Percentiles rank a stretch among this genome's conserved stretches.
These are phyloP conservation scores for Dendrocalamus latiflorus DNA, from an alignment of 202 grass and related monocot species.

Conservation along the genomic window DNA sequence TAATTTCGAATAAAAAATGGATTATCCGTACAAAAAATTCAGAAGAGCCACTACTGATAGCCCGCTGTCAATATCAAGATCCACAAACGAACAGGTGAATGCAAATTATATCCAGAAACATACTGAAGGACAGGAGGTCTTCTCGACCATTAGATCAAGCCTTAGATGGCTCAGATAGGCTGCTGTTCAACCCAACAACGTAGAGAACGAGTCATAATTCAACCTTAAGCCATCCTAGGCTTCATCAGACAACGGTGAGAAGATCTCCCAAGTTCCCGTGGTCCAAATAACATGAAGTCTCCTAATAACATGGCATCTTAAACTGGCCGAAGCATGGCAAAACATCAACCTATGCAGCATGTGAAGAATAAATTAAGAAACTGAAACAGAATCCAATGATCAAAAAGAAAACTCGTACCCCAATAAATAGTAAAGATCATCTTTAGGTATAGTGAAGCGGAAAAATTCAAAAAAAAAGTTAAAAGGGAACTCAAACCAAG, in stretches of 20 bases:
- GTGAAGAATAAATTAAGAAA: background rate
- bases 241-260: background rate
- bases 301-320: background rate
- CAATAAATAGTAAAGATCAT: background rate
- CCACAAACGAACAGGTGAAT: background rate
- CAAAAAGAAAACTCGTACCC: background rate
- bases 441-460: background rate
- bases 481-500: background rate
- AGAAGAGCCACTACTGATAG: background rate
- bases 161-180: background rate
- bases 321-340: background rate
- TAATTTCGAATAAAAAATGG: no score
- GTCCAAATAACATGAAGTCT: background rate
- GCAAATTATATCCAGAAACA: background rate
- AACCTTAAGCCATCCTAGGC: background rate
- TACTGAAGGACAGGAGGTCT: background rate
- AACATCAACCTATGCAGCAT: background rate
- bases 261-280: background rate
- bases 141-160: background rate
- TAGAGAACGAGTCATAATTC: background rate
- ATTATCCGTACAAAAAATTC: no score
- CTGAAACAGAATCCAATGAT: background rate
- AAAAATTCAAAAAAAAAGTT: background rate
- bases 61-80: conserved; percentile 11
- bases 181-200: background rate